A percentile compares a stretch with the other conserved stretches of the same genome.
These are phyloP conservation scores for Ustilago tritici DNA, from an alignment of 1,284 basidiomycete genomes.

Conservation along the genomic window DNA sequence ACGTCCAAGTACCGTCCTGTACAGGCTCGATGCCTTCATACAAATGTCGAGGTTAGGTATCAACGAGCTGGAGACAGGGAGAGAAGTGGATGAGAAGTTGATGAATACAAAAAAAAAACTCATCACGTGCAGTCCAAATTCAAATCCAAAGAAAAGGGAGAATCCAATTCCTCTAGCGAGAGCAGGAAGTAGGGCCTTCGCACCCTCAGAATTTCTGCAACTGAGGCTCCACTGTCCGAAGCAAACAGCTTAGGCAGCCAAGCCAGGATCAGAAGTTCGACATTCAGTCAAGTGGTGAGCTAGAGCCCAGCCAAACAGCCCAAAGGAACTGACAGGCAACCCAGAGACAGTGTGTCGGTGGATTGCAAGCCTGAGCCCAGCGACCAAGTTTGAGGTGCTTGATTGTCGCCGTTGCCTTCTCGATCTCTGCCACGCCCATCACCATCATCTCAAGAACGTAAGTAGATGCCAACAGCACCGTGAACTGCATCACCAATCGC, in stretches of 20 bases:
- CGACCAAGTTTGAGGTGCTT: slow-evolving; percentile 10
- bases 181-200: too few relatives aligned
- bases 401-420: slow-evolving; percentile 16
- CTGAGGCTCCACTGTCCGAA: not conserved
- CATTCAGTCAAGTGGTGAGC: not conserved
- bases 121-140: too few relatives aligned
- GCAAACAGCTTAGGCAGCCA: too few relatives aligned
- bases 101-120: not conserved
- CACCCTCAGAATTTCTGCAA: not conserved
- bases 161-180: too few relatives aligned
- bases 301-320: not conserved
- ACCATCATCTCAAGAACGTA: slow-evolving; percentile 56
- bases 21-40: not conserved
- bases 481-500: slow-evolving; percentile 18
- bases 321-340: too few relatives aligned
- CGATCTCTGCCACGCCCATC: slow-evolving; percentile 46
- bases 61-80: not conserved
- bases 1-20: not conserved
- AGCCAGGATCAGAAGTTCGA: too few relatives aligned
- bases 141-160: too few relatives aligned
- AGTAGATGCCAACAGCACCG: slow-evolving; percentile 29
- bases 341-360: not conserved
- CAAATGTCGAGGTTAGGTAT: not conserved
- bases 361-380: not conserved
- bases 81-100: not conserved